Evolutionary conservation across 257 asterid genomes (phyloP), one percentile per base, ranked within the genome.

Genomic region (Linaria vulgaris): DNA sequence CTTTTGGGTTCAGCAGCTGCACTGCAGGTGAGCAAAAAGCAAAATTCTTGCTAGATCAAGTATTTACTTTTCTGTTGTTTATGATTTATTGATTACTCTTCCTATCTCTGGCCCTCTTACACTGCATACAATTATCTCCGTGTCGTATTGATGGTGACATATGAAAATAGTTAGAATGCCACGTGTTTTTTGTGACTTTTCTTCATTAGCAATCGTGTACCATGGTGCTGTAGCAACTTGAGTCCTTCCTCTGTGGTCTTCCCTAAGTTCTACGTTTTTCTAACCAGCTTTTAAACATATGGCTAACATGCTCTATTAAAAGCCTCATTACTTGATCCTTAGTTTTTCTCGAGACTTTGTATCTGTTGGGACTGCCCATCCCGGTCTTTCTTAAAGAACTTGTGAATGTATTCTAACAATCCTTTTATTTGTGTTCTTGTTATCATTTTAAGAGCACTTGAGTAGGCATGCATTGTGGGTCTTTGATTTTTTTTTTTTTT

Each of bases 1-100:
- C 73, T 85, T 46, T 68, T 87, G 73, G 71, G 83, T 45, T 83
- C 88, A n/a, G 76, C 78, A 47, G 80, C 83, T 44, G 86, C 86
- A 56, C 67, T 87, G 77, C 91, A 89, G 99, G 99, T 87, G 67
- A 63, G 74, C 13, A 34, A 21, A 64, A 23, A n/a, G 12, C 12
- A 31, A 9, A 13, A 25, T 59, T 25, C 13, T 25, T 1, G 9
- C 10, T 15, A 43, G 17, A 45, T 30, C 56, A 48, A 12, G 16
- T 41, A 43, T 12, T 19, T 45, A 14, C 12, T 30, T 3, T 46
- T 12, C 34, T 22, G 9, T 34, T 34, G 41, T 34, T 34, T 34
- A 34, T n/a, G n/a, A n/a, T 34, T 34, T 34, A 34, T 34, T 34
- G 5, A 11, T 27, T 27, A 27, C 47, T 5, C 24, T 61, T 10